phyloP scores from a whole-genome alignment of 257 asterid genomes.

The Fraxinus cuspidata region DNA sequence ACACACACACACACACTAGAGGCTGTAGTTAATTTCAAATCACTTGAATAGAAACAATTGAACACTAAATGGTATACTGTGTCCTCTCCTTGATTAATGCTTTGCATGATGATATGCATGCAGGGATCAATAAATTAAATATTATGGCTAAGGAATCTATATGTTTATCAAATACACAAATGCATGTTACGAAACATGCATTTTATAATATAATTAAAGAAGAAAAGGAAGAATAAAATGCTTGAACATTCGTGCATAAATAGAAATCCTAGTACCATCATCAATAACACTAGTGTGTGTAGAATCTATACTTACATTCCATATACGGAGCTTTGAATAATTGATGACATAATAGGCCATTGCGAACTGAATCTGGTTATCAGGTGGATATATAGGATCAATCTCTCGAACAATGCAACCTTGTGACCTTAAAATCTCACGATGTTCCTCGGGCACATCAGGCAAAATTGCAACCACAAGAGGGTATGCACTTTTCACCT shows the following conservation, averaged over 20 bases:
- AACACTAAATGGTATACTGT: too few relatives aligned
- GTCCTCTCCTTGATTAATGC: too few relatives aligned
- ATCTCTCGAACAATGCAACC: conserved; percentile 49
- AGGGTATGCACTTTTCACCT: conserved; percentile 41
- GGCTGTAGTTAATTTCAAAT: too few relatives aligned
- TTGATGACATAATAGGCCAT: conserved; percentile 51
- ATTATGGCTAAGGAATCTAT: background rate
- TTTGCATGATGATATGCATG: background rate
- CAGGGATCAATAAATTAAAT: too few relatives aligned
- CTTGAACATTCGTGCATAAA: background rate
- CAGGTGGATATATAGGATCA: conserved; percentile 46
- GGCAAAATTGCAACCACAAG: conserved; percentile 51
- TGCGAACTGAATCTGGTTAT: conserved; percentile 40
- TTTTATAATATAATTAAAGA: background rate
- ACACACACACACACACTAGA: too few relatives aligned
- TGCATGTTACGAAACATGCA: too few relatives aligned
- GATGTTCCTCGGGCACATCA: conserved; percentile 52
- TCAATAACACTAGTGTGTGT: background rate
- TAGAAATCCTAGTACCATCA: background rate
- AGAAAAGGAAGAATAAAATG: background rate
- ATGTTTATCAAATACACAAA: too few relatives aligned
- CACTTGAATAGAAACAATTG: too few relatives aligned
- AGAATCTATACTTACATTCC: conserved; percentile 38
- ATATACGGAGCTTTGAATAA: conserved; percentile 49
- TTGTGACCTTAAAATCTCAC: conserved; percentile 37